Base-by-base conservation (phyloP, 2,329 filamentous ascomycete genomes). In the Colletotrichum sp. region DNA sequence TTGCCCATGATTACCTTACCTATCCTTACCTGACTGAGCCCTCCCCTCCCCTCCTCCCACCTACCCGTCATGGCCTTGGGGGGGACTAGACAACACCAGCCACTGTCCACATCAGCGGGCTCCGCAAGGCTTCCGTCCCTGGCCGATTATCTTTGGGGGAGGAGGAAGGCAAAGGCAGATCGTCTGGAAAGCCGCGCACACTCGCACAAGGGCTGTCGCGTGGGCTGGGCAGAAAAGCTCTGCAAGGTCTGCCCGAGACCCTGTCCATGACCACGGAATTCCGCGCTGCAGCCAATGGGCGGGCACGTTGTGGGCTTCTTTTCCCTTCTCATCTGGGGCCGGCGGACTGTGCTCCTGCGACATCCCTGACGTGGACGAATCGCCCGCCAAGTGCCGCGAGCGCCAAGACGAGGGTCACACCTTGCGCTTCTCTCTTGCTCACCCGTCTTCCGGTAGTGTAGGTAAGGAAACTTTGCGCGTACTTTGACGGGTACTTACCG, bases 361-460 rank as follows among this genome's bases (percentile, higher is more conserved):
- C 62, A 72, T 75, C 62, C 73, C 70, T 69, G 73, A 76, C 70
- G 64, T 73, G 70, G 73, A 76, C 73, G 70, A 69, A 69, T 76
- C 63, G 70, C 70, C 44, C 70, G 64, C 70, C 73, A 73, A 76
- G 64, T 69, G 64, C 73, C 70, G 73, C 64, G 70, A 65, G 28
- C 34, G 59, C 69, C 73, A 75, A 75, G 44, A 49, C 44, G 44
- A 49, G 69, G 30, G 63, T 68, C 68, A 75, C 69, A 72, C 69
- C 39, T 64, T 30, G 16, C 57, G 12, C 13, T 28, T 0, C 57
- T 30, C 57, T 32, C 57, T 60, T 24, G 24, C 57, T 62, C 59
- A 32, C 28, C 32, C 18, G 30, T 26, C 30, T 44, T 68, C 18
- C 44, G 44, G 44, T 49, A 49, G 44, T 4, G n/a, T 3, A 2